Percentiles rank a stretch among this genome's conserved stretches.
Conservation (phyloP, 106 monocot species). For the Chionographis japonica region DNA sequence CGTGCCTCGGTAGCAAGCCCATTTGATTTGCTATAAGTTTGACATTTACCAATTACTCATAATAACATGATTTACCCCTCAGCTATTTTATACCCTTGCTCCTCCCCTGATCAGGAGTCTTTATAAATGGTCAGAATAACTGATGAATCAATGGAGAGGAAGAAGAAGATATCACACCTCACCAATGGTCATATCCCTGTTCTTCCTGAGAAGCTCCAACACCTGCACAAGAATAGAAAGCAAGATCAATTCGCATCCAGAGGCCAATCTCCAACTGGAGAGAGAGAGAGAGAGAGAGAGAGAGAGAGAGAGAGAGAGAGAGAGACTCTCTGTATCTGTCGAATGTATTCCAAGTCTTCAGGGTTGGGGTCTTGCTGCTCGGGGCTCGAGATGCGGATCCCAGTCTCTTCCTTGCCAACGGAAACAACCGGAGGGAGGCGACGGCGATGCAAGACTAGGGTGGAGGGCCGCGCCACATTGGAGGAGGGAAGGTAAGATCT, state of each 20-base stretch:
- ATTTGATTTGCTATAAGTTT: too few relatives aligned
- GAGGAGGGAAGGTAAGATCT: background rate
- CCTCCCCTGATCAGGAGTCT: too few relatives aligned
- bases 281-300: background rate
- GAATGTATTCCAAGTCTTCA: constrained; percentile 58
- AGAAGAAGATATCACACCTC: constrained; percentile 50
- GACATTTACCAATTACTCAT: too few relatives aligned
- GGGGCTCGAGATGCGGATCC: constrained; percentile 2
- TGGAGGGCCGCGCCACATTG: background rate
- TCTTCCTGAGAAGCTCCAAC: constrained; percentile 77
- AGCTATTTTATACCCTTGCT: too few relatives aligned
- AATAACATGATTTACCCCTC: too few relatives aligned
- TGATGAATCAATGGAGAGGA: background rate
- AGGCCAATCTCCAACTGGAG: background rate
- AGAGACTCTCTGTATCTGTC: constrained; percentile 48
- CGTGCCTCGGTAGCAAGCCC: too few relatives aligned
- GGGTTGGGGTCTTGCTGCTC: constrained; percentile 36
- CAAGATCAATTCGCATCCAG: background rate
- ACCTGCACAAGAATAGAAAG: constrained; percentile 33
- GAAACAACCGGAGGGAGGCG: background rate
- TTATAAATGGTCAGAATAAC: background rate
- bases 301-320: background rate
- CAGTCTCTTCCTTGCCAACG: constrained; percentile 17
- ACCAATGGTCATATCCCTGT: constrained; percentile 84
- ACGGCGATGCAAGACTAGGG: too few relatives aligned